Base-by-base conservation (phyloP, 257 asterid genomes). In the Solanum gracilifrons region DNA sequence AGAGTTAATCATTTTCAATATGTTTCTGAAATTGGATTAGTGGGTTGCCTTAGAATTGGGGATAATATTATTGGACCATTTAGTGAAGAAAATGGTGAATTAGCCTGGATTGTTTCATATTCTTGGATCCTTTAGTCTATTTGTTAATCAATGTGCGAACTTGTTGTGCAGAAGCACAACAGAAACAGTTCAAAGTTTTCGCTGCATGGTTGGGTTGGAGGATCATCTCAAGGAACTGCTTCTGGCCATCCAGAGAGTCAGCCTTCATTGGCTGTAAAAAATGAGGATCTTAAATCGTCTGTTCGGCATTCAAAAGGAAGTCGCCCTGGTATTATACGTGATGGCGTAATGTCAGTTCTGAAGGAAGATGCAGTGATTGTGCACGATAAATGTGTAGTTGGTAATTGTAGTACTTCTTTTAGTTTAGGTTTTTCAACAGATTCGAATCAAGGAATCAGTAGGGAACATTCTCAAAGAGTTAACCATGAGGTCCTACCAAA, bases 121-220 rank as follows among this genome's bases (percentile, higher is more conserved):
- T 48, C 82, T 74, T 35, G 82, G 82, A 74, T 11, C 51, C n/a
- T 76, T 37, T 76, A 12, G 12, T 39, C 33, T 48, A 82, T 82
- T 48, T 82, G 41, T 82, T 82, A 48, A 46, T 82, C 69, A 46
- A 48, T 48, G 29, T 43, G 35, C 90, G 88, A 82, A 76, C 64
- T 85, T 89, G 32, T 89, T 90, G 72, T 43, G 85, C 98, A 96
- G 99, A 96, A 95, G 92, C 99, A 96, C 87, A 92, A 96, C 87
- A 92, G 98, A 89, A 92, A 95, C 94, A 93, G 92, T 88, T 90
- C 94, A 85, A 97, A 94, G 89, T 92, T 92, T 88, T 92, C 98
- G 2, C 86, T 92, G 55, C 95, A 93, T 82, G 93, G 96, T 90
- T 93, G 93, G 93, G 93, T 91, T 87, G 97, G 94, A 90, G 95